Percentiles rank a stretch among this genome's conserved stretches.
Conservation (phyloP, 2,329 filamentous ascomycete genomes). For the Colletotrichum siamense region DNA sequence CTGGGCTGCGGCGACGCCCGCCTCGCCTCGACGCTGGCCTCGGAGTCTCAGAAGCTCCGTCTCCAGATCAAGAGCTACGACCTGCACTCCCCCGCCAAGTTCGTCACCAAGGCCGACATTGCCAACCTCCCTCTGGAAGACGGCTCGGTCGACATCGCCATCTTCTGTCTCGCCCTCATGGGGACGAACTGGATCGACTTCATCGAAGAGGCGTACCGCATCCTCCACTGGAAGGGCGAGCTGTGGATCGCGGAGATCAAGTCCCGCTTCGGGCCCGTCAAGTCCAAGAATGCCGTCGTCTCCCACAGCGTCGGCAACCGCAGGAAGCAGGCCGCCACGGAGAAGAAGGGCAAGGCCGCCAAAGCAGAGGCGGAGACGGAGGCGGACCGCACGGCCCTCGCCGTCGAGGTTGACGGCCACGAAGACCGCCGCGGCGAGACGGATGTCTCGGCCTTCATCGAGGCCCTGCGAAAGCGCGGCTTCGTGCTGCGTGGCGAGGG, state of each 20-base stretch:
- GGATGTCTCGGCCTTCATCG: conserved; percentile 85
- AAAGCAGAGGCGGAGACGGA: conserved; percentile 43
- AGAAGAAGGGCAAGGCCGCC: conserved; percentile 49
- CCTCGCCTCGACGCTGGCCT: conserved; percentile 72
- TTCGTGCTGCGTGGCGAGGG: conserved; percentile 77
- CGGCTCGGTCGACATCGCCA: conserved; percentile 80
- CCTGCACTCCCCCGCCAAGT: conserved; percentile 75
- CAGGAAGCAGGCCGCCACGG: conserved; percentile 52
- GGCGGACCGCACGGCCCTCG: conserved; percentile 59
- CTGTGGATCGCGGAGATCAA: conserved; percentile 98
- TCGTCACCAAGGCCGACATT: conserved; percentile 90
- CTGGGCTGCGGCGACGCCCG: conserved; percentile 92
- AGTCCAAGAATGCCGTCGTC: conserved; percentile 49
- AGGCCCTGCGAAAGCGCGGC: conserved; percentile 79
- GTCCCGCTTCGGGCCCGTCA: conserved; percentile 73
- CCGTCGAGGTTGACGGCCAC: conserved; percentile 74
- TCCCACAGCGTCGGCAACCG: conserved; percentile 76
- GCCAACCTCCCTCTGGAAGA: conserved; percentile 79
- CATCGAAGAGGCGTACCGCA: conserved; percentile 91
- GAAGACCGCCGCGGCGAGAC: conserved; percentile 74
- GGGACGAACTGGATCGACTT: conserved; percentile 98
- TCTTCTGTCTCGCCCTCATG: conserved; percentile 98
- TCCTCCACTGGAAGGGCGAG: conserved; percentile 93
- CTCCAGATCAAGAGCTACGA: conserved; percentile 86
- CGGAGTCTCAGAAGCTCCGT: conserved; percentile 68